phyloP scores from a whole-genome alignment of 169 alveolate genomes.

The Perkinsus marinus region DNA sequence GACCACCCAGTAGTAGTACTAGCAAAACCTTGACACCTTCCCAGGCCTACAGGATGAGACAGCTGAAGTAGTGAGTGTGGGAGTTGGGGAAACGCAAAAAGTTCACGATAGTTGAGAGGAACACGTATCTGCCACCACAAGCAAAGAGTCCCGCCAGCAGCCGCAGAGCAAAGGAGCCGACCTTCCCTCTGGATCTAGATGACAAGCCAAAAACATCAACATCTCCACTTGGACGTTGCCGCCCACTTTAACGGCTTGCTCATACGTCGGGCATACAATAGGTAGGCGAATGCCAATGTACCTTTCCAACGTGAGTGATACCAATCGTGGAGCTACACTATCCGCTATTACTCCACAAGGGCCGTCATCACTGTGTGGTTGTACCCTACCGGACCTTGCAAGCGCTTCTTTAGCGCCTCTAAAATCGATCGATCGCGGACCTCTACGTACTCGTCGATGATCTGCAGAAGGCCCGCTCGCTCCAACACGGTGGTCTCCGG shows the following conservation, averaged over 20 bases:
- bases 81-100: conserved; percentile 88
- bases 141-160: neutral
- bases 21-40: neutral
- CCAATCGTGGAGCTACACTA: neutral
- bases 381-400: neutral
- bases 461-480: neutral
- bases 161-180: neutral
- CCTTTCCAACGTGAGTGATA: neutral
- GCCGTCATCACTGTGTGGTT: neutral
- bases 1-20: neutral
- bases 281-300: neutral
- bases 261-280: neutral
- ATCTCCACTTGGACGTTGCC: conserved; percentile 25
- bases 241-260: neutral
- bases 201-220: conserved; percentile 41
- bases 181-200: conserved; percentile 62
- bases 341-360: neutral
- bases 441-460: neutral
- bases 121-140: conserved; percentile 44
- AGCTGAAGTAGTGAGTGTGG: conserved; percentile 82
- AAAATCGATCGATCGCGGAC: neutral
- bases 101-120: conserved; percentile 78
- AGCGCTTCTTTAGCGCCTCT: neutral
- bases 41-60: conserved; percentile 31
- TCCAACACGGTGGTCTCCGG: neutral